Conservation (phyloP, 2,329 filamentous ascomycete genomes). For the Botrytis sinoallii region DNA sequence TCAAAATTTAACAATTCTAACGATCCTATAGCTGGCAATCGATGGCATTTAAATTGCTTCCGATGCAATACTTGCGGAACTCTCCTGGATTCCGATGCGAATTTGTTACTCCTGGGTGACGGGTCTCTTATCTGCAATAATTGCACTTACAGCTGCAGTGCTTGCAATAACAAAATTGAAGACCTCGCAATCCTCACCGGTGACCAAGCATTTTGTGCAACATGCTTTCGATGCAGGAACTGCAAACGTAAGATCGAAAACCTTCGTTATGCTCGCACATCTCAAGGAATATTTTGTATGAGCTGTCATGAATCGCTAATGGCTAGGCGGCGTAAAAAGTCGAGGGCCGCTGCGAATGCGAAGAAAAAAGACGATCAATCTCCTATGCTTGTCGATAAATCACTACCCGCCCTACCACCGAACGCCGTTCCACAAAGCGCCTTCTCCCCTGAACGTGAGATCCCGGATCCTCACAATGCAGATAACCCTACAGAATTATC, state of each 20-base stretch:
- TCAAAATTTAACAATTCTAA: constrained; percentile 28
- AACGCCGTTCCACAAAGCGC: constrained; percentile 62
- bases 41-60: constrained; percentile 99
- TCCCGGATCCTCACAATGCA: constrained; percentile 57
- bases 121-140: constrained; percentile 99
- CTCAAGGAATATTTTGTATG: constrained; percentile 99
- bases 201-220: constrained; percentile 96
- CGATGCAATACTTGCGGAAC: constrained; percentile 94
- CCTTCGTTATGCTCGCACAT: constrained; percentile 92
- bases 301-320: constrained; percentile 96
- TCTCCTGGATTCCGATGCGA: constrained; percentile 95
- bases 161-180: constrained; percentile 96
- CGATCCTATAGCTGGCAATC: constrained; percentile 69
- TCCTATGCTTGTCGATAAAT: constrained; percentile 80
- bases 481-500: constrained; percentile 69
- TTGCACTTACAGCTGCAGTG: constrained; percentile 97
- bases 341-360: constrained; percentile 61
- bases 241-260: constrained; percentile 99
- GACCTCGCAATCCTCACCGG: constrained; percentile 95
- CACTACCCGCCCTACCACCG: constrained; percentile 83
- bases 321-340: constrained; percentile 85
- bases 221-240: constrained; percentile 95
- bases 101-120: constrained; percentile 93
- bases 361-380: constrained; percentile 63
- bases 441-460: constrained; percentile 55